Evolutionary conservation across 164 flowering plant genomes (phyloP).

Genomic region (Protea cynaroides): DNA sequence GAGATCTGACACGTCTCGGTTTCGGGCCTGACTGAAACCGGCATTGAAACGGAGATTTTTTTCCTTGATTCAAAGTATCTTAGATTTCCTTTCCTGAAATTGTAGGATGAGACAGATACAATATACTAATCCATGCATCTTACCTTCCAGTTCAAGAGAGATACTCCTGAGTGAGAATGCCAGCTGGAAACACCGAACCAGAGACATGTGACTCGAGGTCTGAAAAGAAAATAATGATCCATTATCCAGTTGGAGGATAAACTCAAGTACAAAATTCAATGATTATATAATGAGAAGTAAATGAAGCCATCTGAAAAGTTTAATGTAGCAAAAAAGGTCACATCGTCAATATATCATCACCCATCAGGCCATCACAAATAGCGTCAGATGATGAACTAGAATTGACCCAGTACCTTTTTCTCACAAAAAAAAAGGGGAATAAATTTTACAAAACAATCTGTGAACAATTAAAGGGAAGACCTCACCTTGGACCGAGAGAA

Average conservation of each 20-base stretch:
- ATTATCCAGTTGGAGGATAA: constrained; percentile 1
- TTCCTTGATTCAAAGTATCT: too few species aligned
- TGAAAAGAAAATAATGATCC: constrained; percentile 21
- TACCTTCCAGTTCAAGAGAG: constrained; percentile 66
- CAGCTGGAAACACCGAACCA: constrained; percentile 78
- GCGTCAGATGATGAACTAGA: background rate
- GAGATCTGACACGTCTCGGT: too few species aligned
- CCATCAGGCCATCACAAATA: background rate
- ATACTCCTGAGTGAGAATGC: constrained; percentile 72
- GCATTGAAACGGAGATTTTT: too few species aligned
- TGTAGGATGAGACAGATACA: background rate
- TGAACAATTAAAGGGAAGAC: constrained; percentile 1
- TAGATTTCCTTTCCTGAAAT: background rate
- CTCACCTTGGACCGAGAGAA: constrained; percentile 69
- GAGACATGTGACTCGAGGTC: constrained; percentile 59
- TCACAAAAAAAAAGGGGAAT: background rate
- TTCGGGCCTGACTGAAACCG: too few species aligned
- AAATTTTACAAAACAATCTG: background rate
- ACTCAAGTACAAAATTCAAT: background rate
- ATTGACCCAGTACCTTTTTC: background rate
- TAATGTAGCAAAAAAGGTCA: background rate
- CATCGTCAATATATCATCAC: too few species aligned
- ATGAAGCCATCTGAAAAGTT: background rate
- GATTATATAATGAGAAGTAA: background rate
- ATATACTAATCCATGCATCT: constrained; percentile 4